These are phyloP conservation scores for Ramularia endophylla DNA, from an alignment of 2,329 filamentous ascomycete genomes.

Conservation along the genomic window DNA sequence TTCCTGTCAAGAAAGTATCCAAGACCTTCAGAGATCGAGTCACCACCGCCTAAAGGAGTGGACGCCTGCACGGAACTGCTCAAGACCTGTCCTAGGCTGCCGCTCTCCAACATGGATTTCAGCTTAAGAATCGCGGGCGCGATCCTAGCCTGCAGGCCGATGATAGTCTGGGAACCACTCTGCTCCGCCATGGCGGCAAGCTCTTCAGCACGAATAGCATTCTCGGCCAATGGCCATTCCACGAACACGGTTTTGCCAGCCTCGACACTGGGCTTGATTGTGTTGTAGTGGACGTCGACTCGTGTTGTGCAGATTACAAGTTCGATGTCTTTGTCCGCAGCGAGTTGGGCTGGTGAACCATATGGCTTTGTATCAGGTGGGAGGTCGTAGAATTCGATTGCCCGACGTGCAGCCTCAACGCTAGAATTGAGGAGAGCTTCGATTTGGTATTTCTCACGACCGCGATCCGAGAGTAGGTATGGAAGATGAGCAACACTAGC, in stretches of 20 bases:
- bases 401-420: conserved; percentile 36
- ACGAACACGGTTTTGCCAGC: conserved; percentile 43
- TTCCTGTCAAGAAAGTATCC: conserved; percentile 21
- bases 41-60: conserved; percentile 5
- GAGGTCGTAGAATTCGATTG: conserved; percentile 38
- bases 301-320: conserved; percentile 42
- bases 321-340: conserved; percentile 42
- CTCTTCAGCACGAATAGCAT: conserved; percentile 41
- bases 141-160: conserved; percentile 45
- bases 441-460: conserved; percentile 39
- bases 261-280: conserved; percentile 35
- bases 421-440: conserved; percentile 47
- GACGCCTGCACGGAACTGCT: conserved; percentile 17
- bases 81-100: conserved; percentile 40
- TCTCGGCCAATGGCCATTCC: conserved; percentile 39
- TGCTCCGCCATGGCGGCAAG: conserved; percentile 37
- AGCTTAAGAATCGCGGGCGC: conserved; percentile 37
- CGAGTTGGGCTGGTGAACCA: conserved; percentile 39
- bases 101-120: conserved; percentile 37
- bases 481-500: conserved; percentile 49
- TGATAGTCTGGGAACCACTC: conserved; percentile 39
- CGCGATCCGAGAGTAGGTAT: conserved; percentile 48
- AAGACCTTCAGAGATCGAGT: conserved; percentile 17
- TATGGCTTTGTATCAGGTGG: conserved; percentile 38
- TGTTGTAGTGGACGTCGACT: conserved; percentile 39